Base-by-base conservation (phyloP, 139 green algal species). In the Chara braunii region DNA sequence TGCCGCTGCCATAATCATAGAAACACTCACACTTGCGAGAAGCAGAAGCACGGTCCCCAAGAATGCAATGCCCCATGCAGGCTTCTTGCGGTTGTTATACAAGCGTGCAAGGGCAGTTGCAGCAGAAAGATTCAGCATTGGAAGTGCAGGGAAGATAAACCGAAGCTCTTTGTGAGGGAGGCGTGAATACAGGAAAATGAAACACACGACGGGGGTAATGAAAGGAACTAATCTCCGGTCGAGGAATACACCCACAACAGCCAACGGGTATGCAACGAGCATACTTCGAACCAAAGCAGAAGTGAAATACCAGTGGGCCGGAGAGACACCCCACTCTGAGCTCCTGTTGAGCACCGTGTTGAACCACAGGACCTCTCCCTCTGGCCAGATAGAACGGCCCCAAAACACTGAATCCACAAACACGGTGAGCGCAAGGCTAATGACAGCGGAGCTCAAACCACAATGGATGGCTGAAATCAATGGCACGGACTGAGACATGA, bases 281-380 rank as follows among this genome's bases (percentile, higher is more conserved):
- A 93, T 64, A 0, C 75, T 64, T 0, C 85, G 64, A 1, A 85
- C 86, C 53, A 93, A 65, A 1, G 85, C 87, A 11, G 80, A 89
- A 2, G 83, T 88, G 30, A 81, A 87, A 74, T 93, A 93, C 87
- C 87, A 94, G 67, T 85, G 70, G n/a, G 30, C 65, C 5, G 85
- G 78, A 14, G 64, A 73, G 53, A 79, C 60, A 0, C 88, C 88
- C 85, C 85, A 95, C 33, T 94, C 82, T 22, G 62, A 62, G 67
- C 85, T 91, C 70, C 78, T 86, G 82, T 83, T 80, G 2, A 71
- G 30, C n/a, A 54, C 74, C 1, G 85, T 89, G 74, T 95, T 95
- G 82, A 94, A 95, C 52, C 74, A 86, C 1, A 95, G 72, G 18
- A 95, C 88, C 51, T 83, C 76, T 2, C 82, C 79, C 70, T 95